These are phyloP conservation scores for Cupressus sempervirens DNA, from an alignment of 75 land plant genomes.

Conservation along the genomic window DNA sequence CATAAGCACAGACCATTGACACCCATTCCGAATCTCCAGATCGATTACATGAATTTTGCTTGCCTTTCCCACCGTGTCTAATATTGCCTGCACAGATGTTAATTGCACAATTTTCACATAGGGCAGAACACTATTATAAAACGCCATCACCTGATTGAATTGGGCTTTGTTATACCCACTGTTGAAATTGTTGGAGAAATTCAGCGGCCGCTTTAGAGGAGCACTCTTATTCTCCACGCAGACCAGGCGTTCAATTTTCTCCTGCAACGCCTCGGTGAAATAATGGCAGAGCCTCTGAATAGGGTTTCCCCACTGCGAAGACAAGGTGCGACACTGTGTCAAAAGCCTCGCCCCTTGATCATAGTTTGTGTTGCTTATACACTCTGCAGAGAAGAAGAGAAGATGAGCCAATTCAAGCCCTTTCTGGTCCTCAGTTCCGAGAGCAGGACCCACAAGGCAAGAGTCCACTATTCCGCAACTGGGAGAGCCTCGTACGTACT, in stretches of 20 bases:
- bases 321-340: constrained; percentile 3
- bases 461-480: not conserved
- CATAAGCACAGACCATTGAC: no score
- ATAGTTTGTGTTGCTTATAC: constrained; percentile 13
- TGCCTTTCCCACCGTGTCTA: no score
- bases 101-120: no score
- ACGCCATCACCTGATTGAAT: no score
- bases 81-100: no score
- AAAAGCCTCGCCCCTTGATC: constrained; percentile 20
- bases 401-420: constrained; percentile 23
- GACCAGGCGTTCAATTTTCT: not conserved
- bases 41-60: no score
- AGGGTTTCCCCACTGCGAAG: constrained; percentile 14
- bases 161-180: not conserved
- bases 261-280: constrained; percentile 14
- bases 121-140: no score
- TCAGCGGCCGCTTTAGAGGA: not conserved
- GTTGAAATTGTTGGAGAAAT: not conserved
- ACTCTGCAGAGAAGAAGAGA: constrained; percentile 24
- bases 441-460: constrained; percentile 7
- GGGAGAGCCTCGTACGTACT: constrained; percentile 2
- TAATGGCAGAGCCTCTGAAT: constrained; percentile 17
- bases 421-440: constrained; percentile 10
- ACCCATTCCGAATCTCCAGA: no score
- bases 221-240: not conserved